Evolutionary conservation across 2,329 filamentous ascomycete genomes (phyloP).

Genomic region (Hymenoscyphus fructigenus): DNA sequence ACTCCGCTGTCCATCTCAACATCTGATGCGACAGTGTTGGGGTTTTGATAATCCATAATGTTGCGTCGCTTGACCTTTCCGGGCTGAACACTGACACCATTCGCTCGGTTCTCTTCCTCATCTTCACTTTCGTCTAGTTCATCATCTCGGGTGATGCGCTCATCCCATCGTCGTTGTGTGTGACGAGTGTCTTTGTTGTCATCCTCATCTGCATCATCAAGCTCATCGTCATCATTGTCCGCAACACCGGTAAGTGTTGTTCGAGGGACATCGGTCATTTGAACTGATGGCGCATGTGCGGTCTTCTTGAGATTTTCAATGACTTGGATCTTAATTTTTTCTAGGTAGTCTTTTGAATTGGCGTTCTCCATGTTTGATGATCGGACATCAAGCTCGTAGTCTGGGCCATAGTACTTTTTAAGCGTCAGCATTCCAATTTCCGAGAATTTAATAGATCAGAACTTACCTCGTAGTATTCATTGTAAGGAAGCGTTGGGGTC

Average conservation of each 20-base stretch:
- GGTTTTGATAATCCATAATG: slow-evolving; percentile 61
- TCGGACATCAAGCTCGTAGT: slow-evolving; percentile 87
- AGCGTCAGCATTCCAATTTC: neutral
- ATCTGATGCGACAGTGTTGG: slow-evolving; percentile 48
- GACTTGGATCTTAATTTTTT: slow-evolving; percentile 77
- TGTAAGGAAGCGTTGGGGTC: slow-evolving; percentile 82
- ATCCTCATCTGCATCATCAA: slow-evolving; percentile 76
- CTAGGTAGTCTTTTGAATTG: slow-evolving; percentile 78
- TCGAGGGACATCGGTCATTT: slow-evolving; percentile 76
- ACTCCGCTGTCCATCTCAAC: slow-evolving; percentile 53
- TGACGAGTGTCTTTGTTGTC: slow-evolving; percentile 80
- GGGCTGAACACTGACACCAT: slow-evolving; percentile 60
- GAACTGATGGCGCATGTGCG: slow-evolving; percentile 82
- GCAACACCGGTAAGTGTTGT: slow-evolving; percentile 61
- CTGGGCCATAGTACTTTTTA: slow-evolving; percentile 79
- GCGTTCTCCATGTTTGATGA: slow-evolving; percentile 89
- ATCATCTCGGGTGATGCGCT: slow-evolving; percentile 71
- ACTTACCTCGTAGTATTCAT: slow-evolving; percentile 82
- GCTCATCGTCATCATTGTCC: slow-evolving; percentile 64
- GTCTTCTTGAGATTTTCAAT: slow-evolving; percentile 87
- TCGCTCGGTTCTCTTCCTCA: slow-evolving; percentile 72
- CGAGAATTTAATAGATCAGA: neutral
- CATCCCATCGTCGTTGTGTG: slow-evolving; percentile 80
- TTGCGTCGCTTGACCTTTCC: slow-evolving; percentile 53
- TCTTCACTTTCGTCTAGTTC: slow-evolving; percentile 89